These are phyloP conservation scores for Leccinum olivaceoglutinosum DNA, from an alignment of 1,284 basidiomycete genomes.

Conservation along the genomic window DNA sequence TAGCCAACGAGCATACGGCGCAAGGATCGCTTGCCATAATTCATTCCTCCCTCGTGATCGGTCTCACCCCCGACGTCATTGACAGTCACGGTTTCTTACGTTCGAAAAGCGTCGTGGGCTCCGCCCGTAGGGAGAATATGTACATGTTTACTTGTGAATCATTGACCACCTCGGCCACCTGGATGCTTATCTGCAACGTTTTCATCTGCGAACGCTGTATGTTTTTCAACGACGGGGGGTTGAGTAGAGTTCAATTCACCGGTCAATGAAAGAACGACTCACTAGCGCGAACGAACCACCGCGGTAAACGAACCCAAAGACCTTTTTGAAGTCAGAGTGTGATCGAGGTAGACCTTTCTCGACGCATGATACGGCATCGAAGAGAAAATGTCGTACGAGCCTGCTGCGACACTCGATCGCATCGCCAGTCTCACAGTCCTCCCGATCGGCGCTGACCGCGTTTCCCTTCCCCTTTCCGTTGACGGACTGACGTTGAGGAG, in stretches of 20 bases:
- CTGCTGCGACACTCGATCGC: conserved; percentile 36
- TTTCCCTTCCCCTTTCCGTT: conserved; percentile 27
- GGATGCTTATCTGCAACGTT: conserved; percentile 25
- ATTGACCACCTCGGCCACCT: conserved; percentile 25
- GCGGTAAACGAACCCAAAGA: no score
- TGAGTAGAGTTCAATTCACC: no score
- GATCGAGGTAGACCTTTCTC: conserved; percentile 34
- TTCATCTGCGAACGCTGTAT: conserved; percentile 36
- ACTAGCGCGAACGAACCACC: no score
- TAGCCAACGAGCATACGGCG: no score
- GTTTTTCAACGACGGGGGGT: no score
- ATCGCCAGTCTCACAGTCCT: neutral
- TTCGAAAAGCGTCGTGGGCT: conserved; percentile 13
- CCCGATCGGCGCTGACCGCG: conserved; percentile 1
- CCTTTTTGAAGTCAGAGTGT: no score
- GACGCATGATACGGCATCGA: conserved; percentile 2
- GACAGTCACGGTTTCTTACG: conserved; percentile 5
- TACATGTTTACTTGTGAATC: conserved; percentile 3
- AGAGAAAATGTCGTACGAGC: conserved; percentile 25
- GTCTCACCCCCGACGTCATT: conserved; percentile 4
- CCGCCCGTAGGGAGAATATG: conserved; percentile 1
- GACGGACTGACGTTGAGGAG: conserved; percentile 12
- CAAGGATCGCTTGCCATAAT: no score
- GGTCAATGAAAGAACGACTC: no score
- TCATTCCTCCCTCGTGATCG: neutral